These are phyloP conservation scores for Fusarium setosum DNA, from an alignment of 2,329 filamentous ascomycete species.

Conservation along the genomic window DNA sequence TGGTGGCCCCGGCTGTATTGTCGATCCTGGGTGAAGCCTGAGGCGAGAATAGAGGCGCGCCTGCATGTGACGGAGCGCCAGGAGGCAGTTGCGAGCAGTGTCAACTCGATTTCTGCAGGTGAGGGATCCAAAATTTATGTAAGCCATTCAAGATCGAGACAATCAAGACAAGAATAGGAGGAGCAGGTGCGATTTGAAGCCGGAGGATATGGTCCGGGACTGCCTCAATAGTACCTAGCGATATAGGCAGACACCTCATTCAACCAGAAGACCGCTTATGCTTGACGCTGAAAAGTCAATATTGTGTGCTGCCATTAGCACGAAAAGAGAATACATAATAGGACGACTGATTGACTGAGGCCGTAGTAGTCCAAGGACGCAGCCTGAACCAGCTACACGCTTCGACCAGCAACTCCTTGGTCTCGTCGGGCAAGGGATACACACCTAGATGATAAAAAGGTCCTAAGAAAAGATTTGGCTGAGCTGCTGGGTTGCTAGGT, in stretches of 20 bases:
- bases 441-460: no score
- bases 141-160: not conserved
- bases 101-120: not conserved
- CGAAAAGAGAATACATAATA: no score
- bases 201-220: no score
- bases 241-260: no score
- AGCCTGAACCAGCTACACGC: not conserved
- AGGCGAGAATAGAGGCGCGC: conserved; percentile 32
- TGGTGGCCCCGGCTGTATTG: conserved; percentile 15
- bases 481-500: not conserved
- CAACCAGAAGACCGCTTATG: no score
- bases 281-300: no score
- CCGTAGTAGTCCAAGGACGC: not conserved
- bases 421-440: no score
- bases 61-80: conserved; percentile 28
- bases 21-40: conserved; percentile 21
- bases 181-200: not conserved
- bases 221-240: no score
- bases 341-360: not conserved
- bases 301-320: no score
- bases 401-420: no score
- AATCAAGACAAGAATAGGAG: not conserved
- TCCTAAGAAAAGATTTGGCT: no score
- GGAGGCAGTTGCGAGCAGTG: conserved; percentile 38
- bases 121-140: not conserved